These are phyloP conservation scores for Boletus sp. DNA, from an alignment of 1,284 basidiomycete genomes.

Conservation along the genomic window DNA sequence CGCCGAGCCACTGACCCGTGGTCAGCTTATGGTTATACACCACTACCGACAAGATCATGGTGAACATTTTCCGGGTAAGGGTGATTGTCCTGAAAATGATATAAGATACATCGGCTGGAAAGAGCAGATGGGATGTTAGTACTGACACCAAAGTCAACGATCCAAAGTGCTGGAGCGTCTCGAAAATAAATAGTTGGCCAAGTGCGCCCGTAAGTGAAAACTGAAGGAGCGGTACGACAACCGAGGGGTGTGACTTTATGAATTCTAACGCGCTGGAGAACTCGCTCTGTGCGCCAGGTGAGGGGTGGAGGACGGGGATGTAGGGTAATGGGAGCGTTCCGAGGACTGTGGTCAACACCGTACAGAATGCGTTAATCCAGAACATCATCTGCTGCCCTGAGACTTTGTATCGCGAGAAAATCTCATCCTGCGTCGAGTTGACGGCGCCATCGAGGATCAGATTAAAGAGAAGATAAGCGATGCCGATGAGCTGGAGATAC, in stretches of 20 bases:
- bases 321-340: conserved; percentile 69
- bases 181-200: conserved; percentile 97
- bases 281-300: conserved; percentile 57
- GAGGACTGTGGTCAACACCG: conserved; percentile 61
- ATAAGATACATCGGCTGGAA: conserved; percentile 3
- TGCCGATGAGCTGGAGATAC: conserved; percentile 58
- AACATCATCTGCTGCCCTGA: conserved; percentile 99
- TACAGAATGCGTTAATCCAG: conserved; percentile 88
- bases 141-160: conserved; percentile 88
- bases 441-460: conserved; percentile 89
- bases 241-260: conserved; percentile 73
- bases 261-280: conserved; percentile 71
- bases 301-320: conserved; percentile 72
- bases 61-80: conserved; percentile 96
- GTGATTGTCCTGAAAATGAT: conserved; percentile 71
- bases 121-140: neutral
- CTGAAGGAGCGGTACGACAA: conserved; percentile 74
- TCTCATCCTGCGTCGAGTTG: conserved; percentile 98
- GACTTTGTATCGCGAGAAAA: conserved; percentile 77
- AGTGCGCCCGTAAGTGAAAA: conserved; percentile 91
- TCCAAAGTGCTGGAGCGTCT: conserved; percentile 95
- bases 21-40: conserved; percentile 89
- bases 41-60: conserved; percentile 93
- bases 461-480: conserved; percentile 79
- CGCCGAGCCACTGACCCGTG: conserved; percentile 86